phyloP scores from a whole-genome alignment of 208 protist genomes.

The Leishmania lainsoni region DNA sequence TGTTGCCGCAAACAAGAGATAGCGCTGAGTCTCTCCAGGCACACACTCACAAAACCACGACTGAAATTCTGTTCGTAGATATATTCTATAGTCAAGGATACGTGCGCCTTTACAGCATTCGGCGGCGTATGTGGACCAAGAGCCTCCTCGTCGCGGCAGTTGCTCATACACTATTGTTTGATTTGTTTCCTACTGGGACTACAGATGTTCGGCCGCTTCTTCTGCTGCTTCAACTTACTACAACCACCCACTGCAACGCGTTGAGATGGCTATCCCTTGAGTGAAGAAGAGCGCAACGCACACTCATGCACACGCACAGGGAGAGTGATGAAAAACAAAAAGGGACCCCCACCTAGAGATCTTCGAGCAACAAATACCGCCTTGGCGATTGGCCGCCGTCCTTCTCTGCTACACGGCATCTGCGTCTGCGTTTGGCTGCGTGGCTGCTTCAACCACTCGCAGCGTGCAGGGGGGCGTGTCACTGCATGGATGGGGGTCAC shows the following conservation, averaged over 20 bases:
- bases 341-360: background rate
- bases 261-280: background rate
- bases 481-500: background rate
- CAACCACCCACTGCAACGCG: background rate
- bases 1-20: background rate
- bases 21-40: background rate
- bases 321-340: background rate
- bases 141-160: background rate
- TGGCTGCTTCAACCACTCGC: background rate
- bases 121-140: too few species aligned
- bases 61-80: background rate
- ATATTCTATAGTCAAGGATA: background rate
- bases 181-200: constrained; percentile 2
- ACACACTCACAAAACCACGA: too few species aligned
- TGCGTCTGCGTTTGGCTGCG: background rate
- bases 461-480: background rate
- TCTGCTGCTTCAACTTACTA: constrained; percentile 1
- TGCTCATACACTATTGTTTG: constrained; percentile 2
- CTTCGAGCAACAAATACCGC: background rate
- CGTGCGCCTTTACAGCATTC: background rate
- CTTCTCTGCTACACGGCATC: background rate
- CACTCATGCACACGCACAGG: background rate
- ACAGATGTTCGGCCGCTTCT: background rate
- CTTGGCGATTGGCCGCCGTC: background rate
- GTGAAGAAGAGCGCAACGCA: background rate